A percentile compares a stretch with the other conserved stretches of the same genome.
phyloP scores from a whole-genome alignment of 2,329 filamentous ascomycete species.

The Trichoderma asperellum region DNA sequence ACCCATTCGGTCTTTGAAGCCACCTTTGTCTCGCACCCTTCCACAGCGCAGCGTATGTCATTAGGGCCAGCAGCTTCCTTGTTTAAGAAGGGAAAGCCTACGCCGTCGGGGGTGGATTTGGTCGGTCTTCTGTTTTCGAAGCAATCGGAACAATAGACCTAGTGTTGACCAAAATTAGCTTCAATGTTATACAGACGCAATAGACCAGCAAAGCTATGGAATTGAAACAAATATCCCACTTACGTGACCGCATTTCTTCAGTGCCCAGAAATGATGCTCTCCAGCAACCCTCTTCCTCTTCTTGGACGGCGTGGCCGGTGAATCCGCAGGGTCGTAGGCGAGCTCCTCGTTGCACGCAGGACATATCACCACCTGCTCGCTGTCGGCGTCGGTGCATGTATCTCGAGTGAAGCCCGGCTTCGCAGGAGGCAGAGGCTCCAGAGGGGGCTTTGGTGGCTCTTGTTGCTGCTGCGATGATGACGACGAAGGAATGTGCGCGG shows the following conservation, averaged over 20 bases:
- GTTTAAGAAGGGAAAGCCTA: constrained; percentile 46
- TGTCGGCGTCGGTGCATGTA: constrained; percentile 51
- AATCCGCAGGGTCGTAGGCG: constrained; percentile 65
- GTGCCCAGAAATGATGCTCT: constrained; percentile 89
- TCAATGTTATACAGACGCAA: background rate
- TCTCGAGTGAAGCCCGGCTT: constrained; percentile 80
- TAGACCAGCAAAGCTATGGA: background rate
- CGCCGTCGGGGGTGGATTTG: constrained; percentile 40
- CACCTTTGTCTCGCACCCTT: constrained; percentile 59
- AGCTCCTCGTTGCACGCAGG: constrained; percentile 86
- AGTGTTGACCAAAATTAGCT: constrained; percentile 17
- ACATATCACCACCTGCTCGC: constrained; percentile 77
- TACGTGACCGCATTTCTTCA: constrained; percentile 92
- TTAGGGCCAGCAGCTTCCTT: constrained; percentile 32
- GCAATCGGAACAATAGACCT: constrained; percentile 68
- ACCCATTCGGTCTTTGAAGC: constrained; percentile 62
- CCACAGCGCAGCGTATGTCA: constrained; percentile 59
- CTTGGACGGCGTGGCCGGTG: constrained; percentile 34
- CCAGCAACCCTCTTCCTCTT: constrained; percentile 55
- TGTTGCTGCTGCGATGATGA: constrained; percentile 27
- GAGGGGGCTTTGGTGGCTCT: constrained; percentile 47
- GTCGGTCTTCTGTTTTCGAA: constrained; percentile 58
- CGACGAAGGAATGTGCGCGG: constrained; percentile 31
- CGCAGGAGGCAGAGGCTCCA: constrained; percentile 68
- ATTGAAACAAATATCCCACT: constrained; percentile 34